These are phyloP conservation scores for Populus tomentosa DNA, from an alignment of 441 rosid species.

Conservation along the genomic window DNA sequence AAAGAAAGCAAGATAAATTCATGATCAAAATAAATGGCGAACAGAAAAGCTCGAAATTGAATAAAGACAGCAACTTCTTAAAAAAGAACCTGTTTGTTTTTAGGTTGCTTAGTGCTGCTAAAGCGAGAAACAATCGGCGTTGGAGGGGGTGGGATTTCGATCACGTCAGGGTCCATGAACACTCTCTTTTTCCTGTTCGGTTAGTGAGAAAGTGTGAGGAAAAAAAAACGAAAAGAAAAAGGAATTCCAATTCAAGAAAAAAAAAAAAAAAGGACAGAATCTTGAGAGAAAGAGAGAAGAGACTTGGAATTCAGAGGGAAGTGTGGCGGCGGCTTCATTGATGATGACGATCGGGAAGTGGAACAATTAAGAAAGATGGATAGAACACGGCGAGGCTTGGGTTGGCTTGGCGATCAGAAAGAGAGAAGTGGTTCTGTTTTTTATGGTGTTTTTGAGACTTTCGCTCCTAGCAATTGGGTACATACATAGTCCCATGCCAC, in stretches of 20 bases:
- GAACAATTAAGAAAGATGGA: background rate
- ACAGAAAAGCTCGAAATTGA: background rate
- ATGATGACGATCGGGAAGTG: constrained; percentile 8
- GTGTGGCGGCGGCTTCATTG: constrained; percentile 20
- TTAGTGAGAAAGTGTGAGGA: constrained; percentile 18
- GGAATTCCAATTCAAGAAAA: background rate
- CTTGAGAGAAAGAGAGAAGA: background rate
- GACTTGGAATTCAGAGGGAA: constrained; percentile 16
- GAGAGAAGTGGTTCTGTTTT: background rate
- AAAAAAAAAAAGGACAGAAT: background rate
- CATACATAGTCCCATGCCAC: background rate
- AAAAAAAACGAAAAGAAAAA: background rate
- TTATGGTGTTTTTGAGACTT: background rate
- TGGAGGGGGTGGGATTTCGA: no score
- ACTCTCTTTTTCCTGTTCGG: constrained; percentile 27
- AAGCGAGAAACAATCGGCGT: no score
- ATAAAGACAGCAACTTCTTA: background rate
- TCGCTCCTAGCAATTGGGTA: background rate
- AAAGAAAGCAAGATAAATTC: background rate
- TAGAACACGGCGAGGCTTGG: background rate
- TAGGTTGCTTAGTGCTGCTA: constrained; percentile 9
- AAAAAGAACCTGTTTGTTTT: constrained; percentile 47
- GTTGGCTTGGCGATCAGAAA: background rate
- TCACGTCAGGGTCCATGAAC: no score
- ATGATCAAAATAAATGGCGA: background rate